Conservation (phyloP, 176 grass and related monocot genomes). For the Tillandsia leiboldiana region DNA sequence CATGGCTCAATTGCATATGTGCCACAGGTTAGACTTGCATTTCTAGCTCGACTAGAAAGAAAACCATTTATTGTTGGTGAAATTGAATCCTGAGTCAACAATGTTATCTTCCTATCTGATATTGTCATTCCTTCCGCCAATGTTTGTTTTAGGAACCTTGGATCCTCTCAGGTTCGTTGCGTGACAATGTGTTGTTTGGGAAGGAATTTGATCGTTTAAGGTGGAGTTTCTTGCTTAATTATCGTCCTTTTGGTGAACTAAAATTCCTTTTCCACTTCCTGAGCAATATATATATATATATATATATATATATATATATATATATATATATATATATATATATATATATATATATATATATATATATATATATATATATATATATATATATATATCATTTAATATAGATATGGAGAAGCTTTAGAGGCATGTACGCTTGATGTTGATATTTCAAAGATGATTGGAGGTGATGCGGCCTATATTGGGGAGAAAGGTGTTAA, state of each 20-base stretch:
- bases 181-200: constrained; percentile 89
- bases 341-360: too few relatives aligned
- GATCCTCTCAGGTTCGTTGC: constrained; percentile 75
- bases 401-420: constrained; percentile 74
- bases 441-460: constrained; percentile 75
- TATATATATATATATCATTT: not conserved
- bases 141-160: constrained; percentile 64
- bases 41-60: not conserved
- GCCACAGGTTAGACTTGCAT: constrained; percentile 49
- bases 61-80: not conserved
- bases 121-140: constrained; percentile 1
- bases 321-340: too few relatives aligned
- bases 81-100: too few relatives aligned
- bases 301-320: too few relatives aligned
- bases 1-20: constrained; percentile 66
- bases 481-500: constrained; percentile 89
- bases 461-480: constrained; percentile 57
- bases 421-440: constrained; percentile 77
- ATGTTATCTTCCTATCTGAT: not conserved
- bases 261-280: not conserved
- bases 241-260: not conserved
- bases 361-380: too few relatives aligned
- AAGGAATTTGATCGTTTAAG: constrained; percentile 61
- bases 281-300: too few relatives aligned
- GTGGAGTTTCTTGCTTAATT: constrained; percentile 26